Evolutionary conservation across 495 filamentous ascomycete genomes (phyloP), one percentile per base, ranked within the genome.

Genomic region (Neurospora sp.): DNA sequence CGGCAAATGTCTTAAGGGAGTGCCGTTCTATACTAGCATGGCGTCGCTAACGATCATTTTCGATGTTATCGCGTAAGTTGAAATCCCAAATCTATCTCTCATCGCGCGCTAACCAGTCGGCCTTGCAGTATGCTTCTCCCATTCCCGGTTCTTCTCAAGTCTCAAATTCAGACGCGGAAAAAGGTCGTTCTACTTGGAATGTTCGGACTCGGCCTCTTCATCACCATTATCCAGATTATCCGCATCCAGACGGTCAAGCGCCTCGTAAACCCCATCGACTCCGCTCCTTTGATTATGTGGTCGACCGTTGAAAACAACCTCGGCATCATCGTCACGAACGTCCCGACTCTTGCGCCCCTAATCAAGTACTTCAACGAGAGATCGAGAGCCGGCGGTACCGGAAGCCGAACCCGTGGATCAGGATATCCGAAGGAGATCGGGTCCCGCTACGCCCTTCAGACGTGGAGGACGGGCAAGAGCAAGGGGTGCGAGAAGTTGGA

Each of bases 151-250:
- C 86, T 89, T 38, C 74, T 84, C 72, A 78, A 81, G 40, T 80
- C 85, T 0, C 79, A 82, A 39, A 81, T 88, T 41, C 80, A 78
- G 23, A 71, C 70, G 16, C 79, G 79, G 16, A 83, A 80, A 69
- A 83, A 86, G 76, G 20, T 84, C 35, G 77, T 85, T 48, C 81
- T 88, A 2, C 78, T 81, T 23, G 81, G 79, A 69, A 78, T 88
- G 73, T 88, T 87, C 78, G 81, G 82, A 27, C 80, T 88, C 20
- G 85, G 85, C 69, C 80, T 86, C 72, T 89, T 89, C 80, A 80
- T 88, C 69, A 87, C 86, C 27, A 73, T 84, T 72, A 87, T 86
- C 72, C 86, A 88, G 75, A 84, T 88, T 71, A 82, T 88, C 72
- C 86, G 87, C 42, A 86, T 89, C 73, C 83, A 86, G 75, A 85